Conservation (phyloP, 2,329 filamentous ascomycete genomes). For the Penicillium sp. region DNA sequence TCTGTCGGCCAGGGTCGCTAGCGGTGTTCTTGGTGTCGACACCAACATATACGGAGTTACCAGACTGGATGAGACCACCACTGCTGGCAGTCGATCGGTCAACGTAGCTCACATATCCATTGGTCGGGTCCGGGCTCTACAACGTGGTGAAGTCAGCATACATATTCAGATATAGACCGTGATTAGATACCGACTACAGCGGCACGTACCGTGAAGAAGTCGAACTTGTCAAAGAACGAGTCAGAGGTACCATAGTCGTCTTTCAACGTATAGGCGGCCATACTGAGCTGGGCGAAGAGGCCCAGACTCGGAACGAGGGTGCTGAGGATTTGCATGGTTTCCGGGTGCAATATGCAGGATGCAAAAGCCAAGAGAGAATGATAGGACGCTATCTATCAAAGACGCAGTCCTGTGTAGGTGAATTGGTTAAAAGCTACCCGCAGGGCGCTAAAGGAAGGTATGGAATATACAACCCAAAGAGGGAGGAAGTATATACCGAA, state of each 20-base stretch:
- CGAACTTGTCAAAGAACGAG: slow-evolving; percentile 58
- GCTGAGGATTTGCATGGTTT: slow-evolving; percentile 33
- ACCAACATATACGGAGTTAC: slow-evolving; percentile 67
- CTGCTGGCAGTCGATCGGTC: slow-evolving; percentile 61
- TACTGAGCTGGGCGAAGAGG: slow-evolving; percentile 35
- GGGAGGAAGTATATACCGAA: slow-evolving; percentile 8
- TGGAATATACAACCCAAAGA: slow-evolving; percentile 14
- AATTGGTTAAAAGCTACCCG: slow-evolving; percentile 4
- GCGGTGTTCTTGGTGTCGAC: slow-evolving; percentile 66
- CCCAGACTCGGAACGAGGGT: slow-evolving; percentile 33
- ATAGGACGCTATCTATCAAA: slow-evolving; percentile 21
- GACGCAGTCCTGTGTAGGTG: slow-evolving; percentile 11
- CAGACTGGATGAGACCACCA: slow-evolving; percentile 61
- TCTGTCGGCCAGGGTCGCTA: slow-evolving; percentile 65
- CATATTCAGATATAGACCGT: neutral
- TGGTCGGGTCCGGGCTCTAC: slow-evolving; percentile 66
- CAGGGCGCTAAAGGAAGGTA: slow-evolving; percentile 10
- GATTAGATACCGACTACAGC: neutral
- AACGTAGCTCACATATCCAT: slow-evolving; percentile 75
- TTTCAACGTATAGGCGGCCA: slow-evolving; percentile 47
- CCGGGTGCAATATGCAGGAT: slow-evolving; percentile 6
- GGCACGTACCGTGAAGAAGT: slow-evolving; percentile 54
- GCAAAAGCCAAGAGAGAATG: slow-evolving; percentile 7
- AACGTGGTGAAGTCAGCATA: slow-evolving; percentile 1
- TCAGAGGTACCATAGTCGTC: slow-evolving; percentile 52